Evolutionary conservation across 345 rosid genomes (phyloP).

Genomic region (Citrus reticulata): DNA sequence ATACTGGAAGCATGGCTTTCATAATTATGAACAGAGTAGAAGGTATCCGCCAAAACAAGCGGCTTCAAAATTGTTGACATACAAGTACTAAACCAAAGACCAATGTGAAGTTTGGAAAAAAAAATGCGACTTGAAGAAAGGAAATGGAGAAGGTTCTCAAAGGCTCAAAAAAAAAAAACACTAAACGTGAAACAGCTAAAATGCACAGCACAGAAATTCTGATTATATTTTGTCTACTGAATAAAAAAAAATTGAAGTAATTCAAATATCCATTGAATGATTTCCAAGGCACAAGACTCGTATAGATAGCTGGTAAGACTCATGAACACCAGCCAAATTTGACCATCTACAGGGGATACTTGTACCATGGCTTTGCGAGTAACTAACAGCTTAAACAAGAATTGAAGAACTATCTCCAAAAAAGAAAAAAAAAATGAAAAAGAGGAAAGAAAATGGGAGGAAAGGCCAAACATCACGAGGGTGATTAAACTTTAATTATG

Average conservation of each 20-base stretch:
- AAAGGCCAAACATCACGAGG: not conserved
- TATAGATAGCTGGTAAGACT: not conserved
- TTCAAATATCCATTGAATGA: not conserved
- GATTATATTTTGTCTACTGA: not conserved
- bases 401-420: not conserved
- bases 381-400: not conserved
- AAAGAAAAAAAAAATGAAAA: too few relatives aligned
- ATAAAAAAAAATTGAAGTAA: not conserved
- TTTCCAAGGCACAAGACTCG: not conserved
- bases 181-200: not conserved
- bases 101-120: not conserved
- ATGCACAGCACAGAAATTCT: not conserved
- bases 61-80: not conserved
- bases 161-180: not conserved
- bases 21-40: not conserved
- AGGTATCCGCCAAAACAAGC: not conserved
- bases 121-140: not conserved
- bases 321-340: not conserved
- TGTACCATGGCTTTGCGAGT: not conserved
- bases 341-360: not conserved
- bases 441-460: too few relatives aligned
- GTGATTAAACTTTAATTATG: not conserved
- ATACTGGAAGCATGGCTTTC: not conserved
- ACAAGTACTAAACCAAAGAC: not conserved
- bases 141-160: not conserved